A percentile compares a stretch with the other conserved stretches of the same genome.
Evolutionary conservation across 345 rosid species (phyloP).

Genomic region (Iberis pinnata): DNA sequence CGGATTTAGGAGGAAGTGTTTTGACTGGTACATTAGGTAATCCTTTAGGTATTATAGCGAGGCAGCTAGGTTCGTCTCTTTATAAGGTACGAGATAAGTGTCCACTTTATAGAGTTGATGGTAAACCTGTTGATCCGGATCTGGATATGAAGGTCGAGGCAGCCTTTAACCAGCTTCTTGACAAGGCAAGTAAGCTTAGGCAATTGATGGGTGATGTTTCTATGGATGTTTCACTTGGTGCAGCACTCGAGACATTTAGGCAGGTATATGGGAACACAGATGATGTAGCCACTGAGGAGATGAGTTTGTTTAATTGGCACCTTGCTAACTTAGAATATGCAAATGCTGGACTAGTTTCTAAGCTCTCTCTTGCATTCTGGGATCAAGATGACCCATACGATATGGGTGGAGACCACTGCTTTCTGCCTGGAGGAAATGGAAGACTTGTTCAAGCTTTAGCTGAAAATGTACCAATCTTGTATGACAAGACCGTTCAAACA

Average conservation of each 20-base stretch:
- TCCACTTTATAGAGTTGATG: constrained; percentile 73
- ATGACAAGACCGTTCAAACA: constrained; percentile 80
- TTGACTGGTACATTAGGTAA: constrained; percentile 92
- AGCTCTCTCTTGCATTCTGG: constrained; percentile 96
- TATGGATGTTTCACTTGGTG: constrained; percentile 80
- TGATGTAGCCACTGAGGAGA: constrained; percentile 60
- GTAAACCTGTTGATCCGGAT: constrained; percentile 67
- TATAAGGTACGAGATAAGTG: constrained; percentile 94
- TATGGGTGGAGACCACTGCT: constrained; percentile 99
- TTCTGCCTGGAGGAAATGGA: constrained; percentile 91
- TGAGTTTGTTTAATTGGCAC: constrained; percentile 88
- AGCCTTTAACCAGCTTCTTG: constrained; percentile 74
- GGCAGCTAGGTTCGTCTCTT: constrained; percentile 64
- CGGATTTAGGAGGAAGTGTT: constrained; percentile 97
- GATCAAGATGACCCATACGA: constrained; percentile 99
- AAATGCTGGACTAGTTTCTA: constrained; percentile 86
- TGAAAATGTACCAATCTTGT: constrained; percentile 82
- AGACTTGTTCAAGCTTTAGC: constrained; percentile 84
- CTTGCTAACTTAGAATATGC: constrained; percentile 95
- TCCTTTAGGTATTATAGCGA: constrained; percentile 81
- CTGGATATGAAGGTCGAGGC: constrained; percentile 78
- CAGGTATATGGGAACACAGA: constrained; percentile 61
- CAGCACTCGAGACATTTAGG: constrained; percentile 85
- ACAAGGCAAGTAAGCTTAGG: constrained; percentile 82
- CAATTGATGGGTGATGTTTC: constrained; percentile 94